These are phyloP conservation scores for Trichoderma cornu-damae DNA, from an alignment of 2,329 filamentous ascomycete species.

Conservation along the genomic window DNA sequence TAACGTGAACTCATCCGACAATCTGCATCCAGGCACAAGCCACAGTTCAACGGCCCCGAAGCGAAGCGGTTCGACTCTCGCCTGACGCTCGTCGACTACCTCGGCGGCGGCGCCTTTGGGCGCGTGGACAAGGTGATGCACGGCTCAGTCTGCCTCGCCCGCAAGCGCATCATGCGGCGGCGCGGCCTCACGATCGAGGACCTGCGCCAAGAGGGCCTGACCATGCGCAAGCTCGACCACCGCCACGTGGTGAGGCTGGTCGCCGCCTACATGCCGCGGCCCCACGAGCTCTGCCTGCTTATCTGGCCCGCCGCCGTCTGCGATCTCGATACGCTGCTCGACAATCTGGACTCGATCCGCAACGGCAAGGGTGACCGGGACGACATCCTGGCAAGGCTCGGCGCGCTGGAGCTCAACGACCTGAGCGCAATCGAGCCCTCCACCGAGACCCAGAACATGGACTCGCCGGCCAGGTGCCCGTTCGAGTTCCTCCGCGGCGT, in stretches of 20 bases:
- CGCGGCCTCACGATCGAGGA: constrained; percentile 37
- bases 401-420: constrained; percentile 36
- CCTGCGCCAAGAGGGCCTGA: constrained; percentile 42
- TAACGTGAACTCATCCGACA: neutral
- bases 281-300: constrained; percentile 40
- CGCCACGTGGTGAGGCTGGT: constrained; percentile 45
- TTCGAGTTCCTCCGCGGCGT: constrained; percentile 40
- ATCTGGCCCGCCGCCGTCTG: constrained; percentile 46
- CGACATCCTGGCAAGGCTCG: constrained; percentile 37
- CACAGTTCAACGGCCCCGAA: constrained; percentile 29
- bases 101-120: constrained; percentile 42
- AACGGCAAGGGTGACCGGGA: constrained; percentile 37
- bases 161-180: constrained; percentile 39
- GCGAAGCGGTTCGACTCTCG: constrained; percentile 34
- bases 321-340: constrained; percentile 39
- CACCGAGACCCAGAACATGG: constrained; percentile 21
- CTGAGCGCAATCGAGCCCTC: constrained; percentile 33
- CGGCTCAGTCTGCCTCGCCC: constrained; percentile 39
- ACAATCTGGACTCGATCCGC: constrained; percentile 40
- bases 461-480: constrained; percentile 31
- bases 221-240: constrained; percentile 45
- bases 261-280: constrained; percentile 41
- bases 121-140: constrained; percentile 41
- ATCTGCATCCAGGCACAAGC: constrained; percentile 27
- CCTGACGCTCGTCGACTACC: constrained; percentile 31